These are phyloP conservation scores for Myochromella boudieri DNA, from an alignment of 768 basidiomycete species.

Conservation along the genomic window DNA sequence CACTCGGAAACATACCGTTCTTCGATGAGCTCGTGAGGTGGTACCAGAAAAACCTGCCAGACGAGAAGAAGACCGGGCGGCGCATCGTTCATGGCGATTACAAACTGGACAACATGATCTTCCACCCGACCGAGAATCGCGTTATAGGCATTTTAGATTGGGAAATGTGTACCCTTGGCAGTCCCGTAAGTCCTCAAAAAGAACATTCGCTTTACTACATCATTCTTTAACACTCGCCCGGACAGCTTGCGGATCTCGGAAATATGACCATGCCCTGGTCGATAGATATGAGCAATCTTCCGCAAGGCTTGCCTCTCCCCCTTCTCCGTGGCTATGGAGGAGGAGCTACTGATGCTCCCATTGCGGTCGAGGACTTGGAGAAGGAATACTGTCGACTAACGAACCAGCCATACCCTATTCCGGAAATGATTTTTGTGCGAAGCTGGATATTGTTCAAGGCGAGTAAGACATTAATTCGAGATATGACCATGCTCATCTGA, in stretches of 20 bases:
- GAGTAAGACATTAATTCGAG: constrained; percentile 21
- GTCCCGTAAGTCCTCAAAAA: constrained; percentile 59
- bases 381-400: constrained; percentile 75
- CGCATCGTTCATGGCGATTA: constrained; percentile 98
- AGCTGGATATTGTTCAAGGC: constrained; percentile 89
- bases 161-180: constrained; percentile 95
- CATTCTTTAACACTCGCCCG: neutral
- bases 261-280: constrained; percentile 89
- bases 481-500: no score
- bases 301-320: constrained; percentile 20
- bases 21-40: constrained; percentile 73
- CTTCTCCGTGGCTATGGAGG: constrained; percentile 65
- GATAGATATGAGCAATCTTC: constrained; percentile 44
- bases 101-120: constrained; percentile 96
- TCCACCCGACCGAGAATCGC: constrained; percentile 87
- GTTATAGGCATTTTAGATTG: constrained; percentile 97
- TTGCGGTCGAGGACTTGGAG: constrained; percentile 72
- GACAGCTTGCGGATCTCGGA: constrained; percentile 88
- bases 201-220: neutral
- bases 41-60: constrained; percentile 75
- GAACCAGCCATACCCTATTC: constrained; percentile 69
- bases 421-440: constrained; percentile 74
- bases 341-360: constrained; percentile 51
- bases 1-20: constrained; percentile 70
- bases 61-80: constrained; percentile 70